phyloP scores from a whole-genome alignment of 495 filamentous ascomycete genomes.

The Aspergillus baeticus region DNA sequence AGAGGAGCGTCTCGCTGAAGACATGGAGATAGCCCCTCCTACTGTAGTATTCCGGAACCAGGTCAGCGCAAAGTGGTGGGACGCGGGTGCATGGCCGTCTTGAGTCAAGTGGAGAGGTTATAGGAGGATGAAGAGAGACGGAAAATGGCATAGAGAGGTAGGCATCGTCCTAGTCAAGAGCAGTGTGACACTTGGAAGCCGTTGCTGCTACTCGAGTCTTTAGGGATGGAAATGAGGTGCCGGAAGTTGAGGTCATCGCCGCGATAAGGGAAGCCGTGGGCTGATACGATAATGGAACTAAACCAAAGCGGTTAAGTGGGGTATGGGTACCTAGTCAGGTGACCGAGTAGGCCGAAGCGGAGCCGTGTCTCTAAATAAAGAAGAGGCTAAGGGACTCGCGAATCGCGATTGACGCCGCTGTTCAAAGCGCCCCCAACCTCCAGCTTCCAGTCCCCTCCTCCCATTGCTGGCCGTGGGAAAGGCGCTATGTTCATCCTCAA shows the following conservation, averaged over 20 bases:
- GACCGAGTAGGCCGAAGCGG: too few relatives aligned
- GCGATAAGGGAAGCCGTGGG: constrained; percentile 20
- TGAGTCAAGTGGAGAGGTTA: neutral
- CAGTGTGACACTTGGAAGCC: constrained; percentile 8
- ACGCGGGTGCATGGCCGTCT: neutral
- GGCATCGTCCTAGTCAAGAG: constrained; percentile 23
- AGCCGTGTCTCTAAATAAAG: too few relatives aligned
- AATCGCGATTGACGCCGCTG: constrained; percentile 17
- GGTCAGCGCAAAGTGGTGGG: neutral
- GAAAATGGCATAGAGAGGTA: neutral
- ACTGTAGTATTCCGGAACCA: constrained; percentile 23
- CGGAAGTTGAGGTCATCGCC: constrained; percentile 29
- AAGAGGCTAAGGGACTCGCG: too few relatives aligned
- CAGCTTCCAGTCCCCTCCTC: constrained; percentile 20
- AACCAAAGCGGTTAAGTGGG: too few relatives aligned
- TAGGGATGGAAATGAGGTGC: neutral
- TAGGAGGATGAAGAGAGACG: neutral
- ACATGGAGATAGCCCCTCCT: constrained; percentile 19
- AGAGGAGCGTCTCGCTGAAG: constrained; percentile 21
- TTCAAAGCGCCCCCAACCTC: constrained; percentile 23
- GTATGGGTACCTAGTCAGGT: too few relatives aligned
- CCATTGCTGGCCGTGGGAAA: constrained; percentile 14
- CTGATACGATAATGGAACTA: constrained; percentile 27
- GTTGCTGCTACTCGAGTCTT: too few relatives aligned
- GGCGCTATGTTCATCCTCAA: constrained; percentile 8